These are phyloP conservation scores for Boletus bicolor DNA, from an alignment of 768 basidiomycete genomes.

Conservation along the genomic window DNA sequence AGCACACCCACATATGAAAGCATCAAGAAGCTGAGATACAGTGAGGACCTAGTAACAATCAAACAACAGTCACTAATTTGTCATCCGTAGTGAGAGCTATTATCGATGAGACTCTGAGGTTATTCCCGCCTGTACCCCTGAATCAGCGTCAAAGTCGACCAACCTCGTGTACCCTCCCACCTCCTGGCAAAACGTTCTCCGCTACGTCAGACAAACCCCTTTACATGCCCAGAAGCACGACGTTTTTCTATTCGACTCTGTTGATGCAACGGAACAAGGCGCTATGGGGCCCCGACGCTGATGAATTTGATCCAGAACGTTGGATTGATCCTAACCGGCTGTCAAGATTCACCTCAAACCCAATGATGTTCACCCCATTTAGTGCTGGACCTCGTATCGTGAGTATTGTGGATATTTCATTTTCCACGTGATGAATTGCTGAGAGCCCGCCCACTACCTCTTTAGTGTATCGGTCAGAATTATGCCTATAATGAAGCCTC, in stretches of 20 bases:
- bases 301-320: constrained; percentile 74
- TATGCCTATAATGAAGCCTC: constrained; percentile 76
- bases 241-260: constrained; percentile 57
- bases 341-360: constrained; percentile 49
- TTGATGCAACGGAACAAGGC: constrained; percentile 63
- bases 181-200: constrained; percentile 47
- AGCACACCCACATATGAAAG: constrained; percentile 51
- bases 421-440: constrained; percentile 7
- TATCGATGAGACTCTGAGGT: constrained; percentile 72
- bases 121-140: constrained; percentile 78
- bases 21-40: constrained; percentile 61
- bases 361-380: constrained; percentile 72
- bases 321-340: constrained; percentile 66
- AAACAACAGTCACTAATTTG: constrained; percentile 3
- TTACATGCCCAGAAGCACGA: constrained; percentile 57
- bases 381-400: constrained; percentile 64
- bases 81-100: constrained; percentile 59
- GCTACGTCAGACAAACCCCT: constrained; percentile 38
- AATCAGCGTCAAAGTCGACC: constrained; percentile 61
- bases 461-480: constrained; percentile 66
- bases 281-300: constrained; percentile 74
- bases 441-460: constrained; percentile 14
- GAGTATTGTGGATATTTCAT: constrained; percentile 15
- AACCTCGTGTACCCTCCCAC: constrained; percentile 48
- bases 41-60: constrained; percentile 37